A percentile compares a stretch with the other conserved stretches of the same genome.
phyloP scores from a whole-genome alignment of 768 basidiomycete genomes.

The Lactifluus subvellereus region DNA sequence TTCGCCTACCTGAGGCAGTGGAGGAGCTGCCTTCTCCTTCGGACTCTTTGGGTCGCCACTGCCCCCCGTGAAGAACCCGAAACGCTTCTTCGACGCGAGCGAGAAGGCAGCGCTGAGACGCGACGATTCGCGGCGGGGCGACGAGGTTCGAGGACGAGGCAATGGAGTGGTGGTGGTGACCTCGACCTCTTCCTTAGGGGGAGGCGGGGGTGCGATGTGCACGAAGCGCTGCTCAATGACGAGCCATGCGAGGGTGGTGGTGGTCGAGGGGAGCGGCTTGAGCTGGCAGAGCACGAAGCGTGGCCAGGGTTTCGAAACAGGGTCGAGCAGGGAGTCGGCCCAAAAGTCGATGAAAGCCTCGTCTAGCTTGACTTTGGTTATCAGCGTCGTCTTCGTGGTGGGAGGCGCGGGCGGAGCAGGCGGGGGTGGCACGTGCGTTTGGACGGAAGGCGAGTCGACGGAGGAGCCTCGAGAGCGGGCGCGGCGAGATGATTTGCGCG shows the following conservation, averaged over 20 bases:
- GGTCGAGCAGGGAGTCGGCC: slow-evolving; percentile 67
- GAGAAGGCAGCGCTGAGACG: slow-evolving; percentile 39
- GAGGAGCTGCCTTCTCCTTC: slow-evolving; percentile 32
- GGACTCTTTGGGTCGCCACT: slow-evolving; percentile 29
- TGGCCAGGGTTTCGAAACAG: slow-evolving; percentile 60
- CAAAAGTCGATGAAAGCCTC: slow-evolving; percentile 83
- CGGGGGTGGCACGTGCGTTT: slow-evolving; percentile 7
- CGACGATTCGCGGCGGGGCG: slow-evolving; percentile 31
- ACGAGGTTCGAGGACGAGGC: slow-evolving; percentile 26
- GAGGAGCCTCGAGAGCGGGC: slow-evolving; percentile 26
- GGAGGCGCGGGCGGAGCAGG: slow-evolving; percentile 4
- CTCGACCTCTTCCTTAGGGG: slow-evolving; percentile 12
- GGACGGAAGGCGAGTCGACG: slow-evolving; percentile 22
- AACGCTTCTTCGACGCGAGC: slow-evolving; percentile 49
- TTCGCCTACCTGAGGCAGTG: slow-evolving; percentile 49
- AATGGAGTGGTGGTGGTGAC: not conserved
- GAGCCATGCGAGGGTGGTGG: slow-evolving; percentile 53
- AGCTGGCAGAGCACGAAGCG: slow-evolving; percentile 67
- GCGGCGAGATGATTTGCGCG: slow-evolving; percentile 33
- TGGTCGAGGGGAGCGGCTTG: slow-evolving; percentile 34
- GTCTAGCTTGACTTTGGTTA: slow-evolving; percentile 56
- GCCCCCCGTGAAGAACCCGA: slow-evolving; percentile 49
- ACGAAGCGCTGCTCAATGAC: slow-evolving; percentile 60
- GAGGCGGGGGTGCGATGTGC: slow-evolving; percentile 27
- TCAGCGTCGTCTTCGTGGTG: slow-evolving; percentile 35